A percentile compares a stretch with the other conserved stretches of the same genome.
Conservation (phyloP, 2,329 filamentous ascomycete genomes). For the Penicillium griseofulvum region DNA sequence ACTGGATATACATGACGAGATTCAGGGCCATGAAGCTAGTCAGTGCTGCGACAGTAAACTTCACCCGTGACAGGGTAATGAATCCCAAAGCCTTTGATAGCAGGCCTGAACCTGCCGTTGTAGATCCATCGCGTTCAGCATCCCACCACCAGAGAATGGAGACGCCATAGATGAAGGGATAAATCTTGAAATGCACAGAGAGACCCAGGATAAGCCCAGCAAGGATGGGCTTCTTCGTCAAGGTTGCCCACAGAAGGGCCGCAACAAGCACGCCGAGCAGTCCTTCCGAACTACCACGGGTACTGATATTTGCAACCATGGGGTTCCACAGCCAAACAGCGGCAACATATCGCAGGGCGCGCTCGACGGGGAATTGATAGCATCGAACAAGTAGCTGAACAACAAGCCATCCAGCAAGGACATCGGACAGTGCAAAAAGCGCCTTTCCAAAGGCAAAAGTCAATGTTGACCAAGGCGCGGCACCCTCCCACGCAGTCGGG, state of each 20-base stretch:
- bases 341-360: conserved; percentile 68
- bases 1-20: conserved; percentile 71
- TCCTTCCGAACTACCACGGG: conserved; percentile 89
- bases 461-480: conserved; percentile 20
- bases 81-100: conserved; percentile 28
- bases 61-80: conserved; percentile 40
- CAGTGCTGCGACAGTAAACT: conserved; percentile 59
- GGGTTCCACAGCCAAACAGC: conserved; percentile 93
- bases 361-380: conserved; percentile 49
- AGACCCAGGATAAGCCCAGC: conserved; percentile 76
- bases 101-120: not conserved
- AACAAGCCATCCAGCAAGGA: conserved; percentile 80
- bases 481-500: conserved; percentile 63
- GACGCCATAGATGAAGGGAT: conserved; percentile 91
- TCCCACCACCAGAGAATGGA: conserved; percentile 46
- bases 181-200: conserved; percentile 96
- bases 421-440: conserved; percentile 78
- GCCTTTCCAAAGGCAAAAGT: conserved; percentile 78
- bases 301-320: conserved; percentile 97
- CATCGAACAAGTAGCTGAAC: conserved; percentile 52
- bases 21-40: conserved; percentile 73
- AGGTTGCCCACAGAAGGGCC: conserved; percentile 76
- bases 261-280: conserved; percentile 81
- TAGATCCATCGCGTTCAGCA: conserved; percentile 23
- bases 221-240: conserved; percentile 59